Conservation (phyloP, 306 rosid species). For the Amphicarpaea edgeworthii region DNA sequence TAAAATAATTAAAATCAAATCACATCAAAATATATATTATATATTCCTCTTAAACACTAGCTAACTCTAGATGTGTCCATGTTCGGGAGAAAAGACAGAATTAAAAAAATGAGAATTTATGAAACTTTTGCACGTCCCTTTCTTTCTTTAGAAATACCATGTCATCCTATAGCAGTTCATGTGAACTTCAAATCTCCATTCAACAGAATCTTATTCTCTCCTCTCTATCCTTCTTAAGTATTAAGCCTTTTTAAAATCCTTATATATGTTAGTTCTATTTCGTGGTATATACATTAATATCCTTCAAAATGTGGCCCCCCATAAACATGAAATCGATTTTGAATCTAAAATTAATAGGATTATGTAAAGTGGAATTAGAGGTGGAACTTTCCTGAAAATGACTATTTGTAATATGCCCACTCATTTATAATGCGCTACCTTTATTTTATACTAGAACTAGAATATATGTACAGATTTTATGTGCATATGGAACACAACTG, state of each 20-base stretch:
- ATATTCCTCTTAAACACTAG: too few species aligned
- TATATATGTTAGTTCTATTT: not conserved
- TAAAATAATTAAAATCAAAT: too few species aligned
- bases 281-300: slow-evolving; percentile 8
- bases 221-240: not conserved
- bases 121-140: slow-evolving; percentile 3
- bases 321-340: not conserved
- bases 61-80: too few species aligned
- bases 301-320: not conserved
- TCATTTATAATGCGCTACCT: slow-evolving; percentile 17
- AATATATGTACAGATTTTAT: not conserved
- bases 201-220: slow-evolving; percentile 10
- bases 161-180: not conserved
- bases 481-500: not conserved
- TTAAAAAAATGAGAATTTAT: too few species aligned
- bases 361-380: slow-evolving; percentile 20
- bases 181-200: not conserved
- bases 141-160: not conserved
- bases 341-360: not conserved
- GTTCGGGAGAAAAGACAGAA: too few species aligned
- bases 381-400: slow-evolving; percentile 7
- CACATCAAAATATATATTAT: too few species aligned
- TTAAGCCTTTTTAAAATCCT: not conserved
- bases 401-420: slow-evolving; percentile 25
- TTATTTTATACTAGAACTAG: slow-evolving; percentile 23